These are phyloP conservation scores for Mariannaea sp. DNA, from an alignment of 2,329 filamentous ascomycete species.

Conservation along the genomic window DNA sequence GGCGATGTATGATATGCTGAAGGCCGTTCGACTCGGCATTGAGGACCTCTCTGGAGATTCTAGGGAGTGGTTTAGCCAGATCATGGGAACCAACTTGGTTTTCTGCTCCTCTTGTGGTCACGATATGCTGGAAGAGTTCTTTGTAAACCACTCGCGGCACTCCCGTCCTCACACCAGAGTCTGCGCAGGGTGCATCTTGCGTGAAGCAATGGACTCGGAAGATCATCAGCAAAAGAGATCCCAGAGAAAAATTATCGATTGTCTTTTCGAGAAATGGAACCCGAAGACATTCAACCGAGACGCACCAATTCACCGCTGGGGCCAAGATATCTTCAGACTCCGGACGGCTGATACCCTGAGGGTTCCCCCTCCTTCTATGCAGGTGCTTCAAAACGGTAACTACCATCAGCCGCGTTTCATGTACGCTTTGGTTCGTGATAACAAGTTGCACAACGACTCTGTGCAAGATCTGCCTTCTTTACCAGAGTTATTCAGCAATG, in stretches of 20 bases:
- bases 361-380: background rate
- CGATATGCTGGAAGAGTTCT: conserved; percentile 41
- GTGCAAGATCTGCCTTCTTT: conserved; percentile 39
- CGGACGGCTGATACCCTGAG: conserved; percentile 21
- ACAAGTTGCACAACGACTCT: conserved; percentile 39
- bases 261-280: conserved; percentile 39
- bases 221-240: conserved; percentile 36
- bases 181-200: conserved; percentile 42
- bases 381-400: conserved; percentile 20
- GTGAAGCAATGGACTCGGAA: conserved; percentile 38
- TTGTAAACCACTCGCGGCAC: conserved; percentile 7
- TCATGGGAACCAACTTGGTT: conserved; percentile 32
- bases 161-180: conserved; percentile 22
- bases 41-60: conserved; percentile 31
- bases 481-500: conserved; percentile 16
- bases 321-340: conserved; percentile 29
- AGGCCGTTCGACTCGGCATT: conserved; percentile 38
- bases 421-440: conserved; percentile 31
- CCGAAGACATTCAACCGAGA: conserved; percentile 37
- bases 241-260: conserved; percentile 23
- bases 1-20: conserved; percentile 42
- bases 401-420: conserved; percentile 11
- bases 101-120: conserved; percentile 46
- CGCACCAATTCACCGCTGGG: conserved; percentile 36
- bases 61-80: conserved; percentile 30